These are phyloP conservation scores for Talaromyces sp. DNA, from an alignment of 2,329 filamentous ascomycete genomes.

Conservation along the genomic window DNA sequence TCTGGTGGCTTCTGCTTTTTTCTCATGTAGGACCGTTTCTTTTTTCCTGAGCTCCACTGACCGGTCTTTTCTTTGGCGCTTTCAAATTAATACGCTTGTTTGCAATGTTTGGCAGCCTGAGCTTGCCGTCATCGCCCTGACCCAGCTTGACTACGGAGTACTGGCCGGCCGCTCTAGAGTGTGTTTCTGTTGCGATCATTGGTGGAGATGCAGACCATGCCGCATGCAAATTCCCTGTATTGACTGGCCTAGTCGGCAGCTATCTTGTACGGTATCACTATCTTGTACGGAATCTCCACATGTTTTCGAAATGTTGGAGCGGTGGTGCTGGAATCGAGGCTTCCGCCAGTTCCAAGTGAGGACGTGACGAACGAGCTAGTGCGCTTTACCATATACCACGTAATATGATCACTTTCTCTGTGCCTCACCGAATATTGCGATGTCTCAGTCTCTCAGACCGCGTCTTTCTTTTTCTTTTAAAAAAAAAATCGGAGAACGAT, in stretches of 20 bases:
- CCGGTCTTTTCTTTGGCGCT: not conserved
- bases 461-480: not conserved
- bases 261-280: constrained; percentile 2
- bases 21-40: constrained; percentile 13
- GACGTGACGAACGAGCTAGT: constrained; percentile 2
- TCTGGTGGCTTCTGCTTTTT: not conserved
- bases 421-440: not conserved
- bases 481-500: not conserved
- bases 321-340: constrained; percentile 1
- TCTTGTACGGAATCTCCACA: constrained; percentile 11
- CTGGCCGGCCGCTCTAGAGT: not conserved
- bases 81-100: constrained; percentile 4
- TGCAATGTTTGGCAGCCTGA: constrained; percentile 6
- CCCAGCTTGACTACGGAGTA: not conserved
- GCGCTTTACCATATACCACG: not conserved
- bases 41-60: constrained; percentile 10
- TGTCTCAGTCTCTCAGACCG: constrained; percentile 10
- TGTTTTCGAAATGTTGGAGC: constrained; percentile 6
- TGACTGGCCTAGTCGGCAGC: constrained; percentile 10
- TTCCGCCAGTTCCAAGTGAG: constrained; percentile 7
- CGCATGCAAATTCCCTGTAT: constrained; percentile 12
- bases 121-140: constrained; percentile 1
- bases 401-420: not conserved
- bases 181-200: not conserved
- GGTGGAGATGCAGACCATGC: not conserved